Evolutionary conservation across 1,139 yeast species (phyloP).

Genomic region (Chernovozyma sophiae-reginae): DNA sequence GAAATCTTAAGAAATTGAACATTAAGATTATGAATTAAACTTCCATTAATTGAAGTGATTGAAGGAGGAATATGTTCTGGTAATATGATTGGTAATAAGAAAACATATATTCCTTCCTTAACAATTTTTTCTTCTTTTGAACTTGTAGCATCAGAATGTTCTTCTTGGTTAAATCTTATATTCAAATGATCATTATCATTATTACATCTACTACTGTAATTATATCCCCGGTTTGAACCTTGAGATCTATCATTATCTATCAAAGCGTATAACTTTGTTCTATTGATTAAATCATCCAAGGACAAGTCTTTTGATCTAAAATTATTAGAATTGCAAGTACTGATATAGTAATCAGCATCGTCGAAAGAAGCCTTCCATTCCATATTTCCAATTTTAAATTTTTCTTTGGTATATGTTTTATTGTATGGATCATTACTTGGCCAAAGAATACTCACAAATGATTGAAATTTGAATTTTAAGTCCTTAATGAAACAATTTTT

Average conservation of each 20-base stretch:
- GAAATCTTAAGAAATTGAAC: conserved; percentile 30
- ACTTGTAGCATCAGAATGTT: neutral
- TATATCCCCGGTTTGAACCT: neutral
- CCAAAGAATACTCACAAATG: conserved; percentile 44
- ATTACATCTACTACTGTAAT: too few relatives aligned
- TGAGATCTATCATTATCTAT: neutral
- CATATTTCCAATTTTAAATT: conserved; percentile 44
- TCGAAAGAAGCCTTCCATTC: conserved; percentile 43
- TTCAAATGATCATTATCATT: neutral
- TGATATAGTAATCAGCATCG: conserved; percentile 48
- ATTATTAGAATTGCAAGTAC: conserved; percentile 33
- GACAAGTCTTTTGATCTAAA: conserved; percentile 24
- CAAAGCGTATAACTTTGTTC: conserved; percentile 35
- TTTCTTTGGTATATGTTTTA: conserved; percentile 37
- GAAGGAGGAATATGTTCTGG: conserved; percentile 75
- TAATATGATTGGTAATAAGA: conserved; percentile 64
- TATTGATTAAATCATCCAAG: conserved; percentile 31
- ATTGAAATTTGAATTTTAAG: conserved; percentile 30
- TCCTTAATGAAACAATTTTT: conserved; percentile 31
- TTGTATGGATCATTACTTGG: conserved; percentile 53
- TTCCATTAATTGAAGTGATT: conserved; percentile 52
- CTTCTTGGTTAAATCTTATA: too few relatives aligned
- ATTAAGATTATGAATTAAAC: conserved; percentile 33
- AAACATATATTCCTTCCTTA: conserved; percentile 78
- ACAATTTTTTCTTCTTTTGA: conserved; percentile 17